Evolutionary conservation across 2,329 filamentous ascomycete genomes (phyloP).

Genomic region (Fusarium miscanthi): DNA sequence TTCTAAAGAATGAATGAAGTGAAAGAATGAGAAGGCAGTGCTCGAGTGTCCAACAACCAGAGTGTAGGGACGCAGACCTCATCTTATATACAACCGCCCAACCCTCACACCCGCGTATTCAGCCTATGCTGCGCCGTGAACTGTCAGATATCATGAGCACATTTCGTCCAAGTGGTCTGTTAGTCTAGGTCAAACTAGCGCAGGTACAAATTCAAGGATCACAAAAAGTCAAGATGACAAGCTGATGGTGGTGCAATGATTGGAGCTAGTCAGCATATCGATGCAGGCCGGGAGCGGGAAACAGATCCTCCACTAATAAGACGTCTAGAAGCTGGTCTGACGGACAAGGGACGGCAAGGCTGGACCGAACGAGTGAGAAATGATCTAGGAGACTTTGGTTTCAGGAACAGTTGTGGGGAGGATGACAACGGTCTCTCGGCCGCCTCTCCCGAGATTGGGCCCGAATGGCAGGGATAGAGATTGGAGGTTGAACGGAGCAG

Average conservation of each 20-base stretch:
- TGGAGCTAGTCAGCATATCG: conserved; percentile 32
- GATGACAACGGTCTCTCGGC: conserved; percentile 25
- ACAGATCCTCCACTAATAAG: conserved; percentile 45
- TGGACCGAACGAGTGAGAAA: conserved; percentile 39
- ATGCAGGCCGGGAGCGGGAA: conserved; percentile 18
- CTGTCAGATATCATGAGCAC: conserved; percentile 18
- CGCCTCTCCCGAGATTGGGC: conserved; percentile 40
- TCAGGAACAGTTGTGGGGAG: conserved; percentile 43
- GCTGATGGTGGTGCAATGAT: conserved; percentile 36
- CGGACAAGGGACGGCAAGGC: conserved; percentile 34
- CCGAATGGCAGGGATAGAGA: conserved; percentile 23
- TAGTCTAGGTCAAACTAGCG: conserved; percentile 18
- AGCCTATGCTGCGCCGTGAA: conserved; percentile 1
- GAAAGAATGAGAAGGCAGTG: conserved; percentile 23
- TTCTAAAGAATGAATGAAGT: conserved; percentile 31
- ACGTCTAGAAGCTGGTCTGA: conserved; percentile 30
- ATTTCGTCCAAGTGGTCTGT: conserved; percentile 30
- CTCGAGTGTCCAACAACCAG: conserved; percentile 1
- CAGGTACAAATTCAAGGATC: conserved; percentile 26
- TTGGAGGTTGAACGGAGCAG: conserved; percentile 19
- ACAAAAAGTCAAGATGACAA: conserved; percentile 20
- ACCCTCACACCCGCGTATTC: background rate
- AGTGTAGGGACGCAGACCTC: background rate
- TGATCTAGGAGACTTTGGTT: conserved; percentile 39
- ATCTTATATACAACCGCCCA: conserved; percentile 30